phyloP scores from a whole-genome alignment of 441 rosid genomes.

The Isatis lusitanica region DNA sequence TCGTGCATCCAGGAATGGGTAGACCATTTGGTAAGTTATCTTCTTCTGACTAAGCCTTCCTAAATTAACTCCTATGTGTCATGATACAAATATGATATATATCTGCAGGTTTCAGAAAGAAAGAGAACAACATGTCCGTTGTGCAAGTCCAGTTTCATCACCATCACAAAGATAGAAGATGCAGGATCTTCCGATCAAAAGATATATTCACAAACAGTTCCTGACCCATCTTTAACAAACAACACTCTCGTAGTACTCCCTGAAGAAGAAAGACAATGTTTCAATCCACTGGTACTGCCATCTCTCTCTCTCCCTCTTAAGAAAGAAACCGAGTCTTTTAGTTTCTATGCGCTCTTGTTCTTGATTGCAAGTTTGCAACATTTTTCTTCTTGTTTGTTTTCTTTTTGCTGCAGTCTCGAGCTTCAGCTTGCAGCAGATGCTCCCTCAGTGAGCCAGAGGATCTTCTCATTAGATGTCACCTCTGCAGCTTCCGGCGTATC shows the following conservation, averaged over 20 bases:
- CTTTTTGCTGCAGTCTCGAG: slow-evolving; percentile 40
- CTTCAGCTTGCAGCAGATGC: slow-evolving; percentile 64
- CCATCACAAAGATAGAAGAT: slow-evolving; percentile 76
- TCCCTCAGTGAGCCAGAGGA: slow-evolving; percentile 72
- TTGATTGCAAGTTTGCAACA: neutral
- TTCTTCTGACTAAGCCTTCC: neutral
- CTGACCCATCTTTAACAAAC: slow-evolving; percentile 46
- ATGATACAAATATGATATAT: slow-evolving; percentile 14
- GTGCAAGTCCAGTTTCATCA: slow-evolving; percentile 70
- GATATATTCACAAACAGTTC: slow-evolving; percentile 86
- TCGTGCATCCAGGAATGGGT: slow-evolving; percentile 88
- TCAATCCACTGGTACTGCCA: slow-evolving; percentile 52
- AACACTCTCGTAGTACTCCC: slow-evolving; percentile 47
- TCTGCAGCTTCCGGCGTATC: slow-evolving; percentile 60
- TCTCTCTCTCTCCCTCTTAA: slow-evolving; percentile 1
- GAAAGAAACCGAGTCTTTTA: neutral
- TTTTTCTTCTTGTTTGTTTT: neutral
- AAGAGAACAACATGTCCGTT: slow-evolving; percentile 78
- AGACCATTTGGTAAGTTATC: slow-evolving; percentile 60
- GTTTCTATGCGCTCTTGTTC: neutral
- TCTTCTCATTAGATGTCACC: slow-evolving; percentile 66
- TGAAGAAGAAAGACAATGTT: slow-evolving; percentile 43
- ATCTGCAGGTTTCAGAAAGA: slow-evolving; percentile 56
- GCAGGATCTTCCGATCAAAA: slow-evolving; percentile 81
- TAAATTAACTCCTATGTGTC: neutral